Evolutionary conservation across 169 alveolate species (phyloP).

Genomic region (Plasmodium reichenowi): DNA sequence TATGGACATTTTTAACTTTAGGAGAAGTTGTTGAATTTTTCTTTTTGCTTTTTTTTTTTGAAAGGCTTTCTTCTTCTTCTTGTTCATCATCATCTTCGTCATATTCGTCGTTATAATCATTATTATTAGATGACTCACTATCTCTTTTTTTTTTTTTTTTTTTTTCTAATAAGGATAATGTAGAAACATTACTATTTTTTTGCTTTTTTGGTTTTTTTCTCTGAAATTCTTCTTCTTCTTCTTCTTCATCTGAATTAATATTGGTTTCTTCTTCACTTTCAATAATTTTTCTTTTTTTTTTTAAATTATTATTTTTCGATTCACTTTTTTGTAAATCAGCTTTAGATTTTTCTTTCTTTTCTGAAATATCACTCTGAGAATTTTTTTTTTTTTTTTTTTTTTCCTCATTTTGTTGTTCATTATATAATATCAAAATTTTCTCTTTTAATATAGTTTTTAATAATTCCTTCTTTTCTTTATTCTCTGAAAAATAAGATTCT

Average conservation of each 20-base stretch:
- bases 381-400: conserved; percentile 9
- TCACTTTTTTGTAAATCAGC: conserved; percentile 6
- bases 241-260: conserved; percentile 2
- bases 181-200: conserved; percentile 24
- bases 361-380: not conserved
- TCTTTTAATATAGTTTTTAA: conserved; percentile 65
- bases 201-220: conserved; percentile 23
- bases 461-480: conserved; percentile 57
- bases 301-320: conserved; percentile 1
- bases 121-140: conserved; percentile 1
- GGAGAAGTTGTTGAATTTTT: conserved; percentile 10
- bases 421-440: conserved; percentile 41
- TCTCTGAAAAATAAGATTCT: conserved; percentile 63
- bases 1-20: conserved; percentile 48
- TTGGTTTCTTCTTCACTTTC: not conserved
- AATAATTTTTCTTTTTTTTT: conserved; percentile 7
- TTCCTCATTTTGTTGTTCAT: conserved; percentile 41
- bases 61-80: not conserved
- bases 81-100: conserved; percentile 1
- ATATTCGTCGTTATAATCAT: not conserved
- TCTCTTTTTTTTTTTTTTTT: conserved; percentile 35
- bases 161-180: conserved; percentile 7
- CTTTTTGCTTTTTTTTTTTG: conserved; percentile 32
- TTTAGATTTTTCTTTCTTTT: not conserved
- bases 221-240: conserved; percentile 1